These are phyloP conservation scores for Epichloe sp. DNA, from an alignment of 2,329 filamentous ascomycete species.

Conservation along the genomic window DNA sequence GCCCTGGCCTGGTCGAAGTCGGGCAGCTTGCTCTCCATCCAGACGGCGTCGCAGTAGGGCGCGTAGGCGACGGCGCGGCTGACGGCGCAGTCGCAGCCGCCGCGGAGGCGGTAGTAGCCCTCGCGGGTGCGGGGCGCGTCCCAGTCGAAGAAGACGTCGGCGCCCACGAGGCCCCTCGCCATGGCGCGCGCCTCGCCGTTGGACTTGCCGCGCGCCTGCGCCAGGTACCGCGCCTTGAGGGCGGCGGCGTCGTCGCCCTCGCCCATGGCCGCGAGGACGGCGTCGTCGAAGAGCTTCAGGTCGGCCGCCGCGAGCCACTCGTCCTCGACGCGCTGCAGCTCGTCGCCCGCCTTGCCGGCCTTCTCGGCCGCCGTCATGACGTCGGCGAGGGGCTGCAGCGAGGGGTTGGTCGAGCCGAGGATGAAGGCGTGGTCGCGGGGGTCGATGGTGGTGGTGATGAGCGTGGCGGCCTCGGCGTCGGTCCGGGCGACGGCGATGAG, in stretches of 20 bases:
- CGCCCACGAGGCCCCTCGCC: slow-evolving; percentile 62
- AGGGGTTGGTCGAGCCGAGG: slow-evolving; percentile 74
- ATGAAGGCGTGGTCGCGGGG: slow-evolving; percentile 92
- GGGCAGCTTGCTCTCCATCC: slow-evolving; percentile 98
- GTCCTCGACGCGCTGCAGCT: slow-evolving; percentile 88
- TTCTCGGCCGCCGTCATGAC: slow-evolving; percentile 80
- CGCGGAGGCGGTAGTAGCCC: slow-evolving; percentile 87
- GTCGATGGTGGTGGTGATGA: slow-evolving; percentile 95
- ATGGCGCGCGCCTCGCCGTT: slow-evolving; percentile 70
- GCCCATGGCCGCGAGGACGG: slow-evolving; percentile 72
- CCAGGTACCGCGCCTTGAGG: slow-evolving; percentile 53
- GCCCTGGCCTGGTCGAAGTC: slow-evolving; percentile 85
- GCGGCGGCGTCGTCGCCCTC: slow-evolving; percentile 45
- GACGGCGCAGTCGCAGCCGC: slow-evolving; percentile 81
- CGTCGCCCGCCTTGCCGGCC: slow-evolving; percentile 63
- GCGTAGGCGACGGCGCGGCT: slow-evolving; percentile 86
- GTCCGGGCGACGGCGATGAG: slow-evolving; percentile 86
- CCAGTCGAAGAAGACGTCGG: slow-evolving; percentile 89
- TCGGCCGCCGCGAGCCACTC: slow-evolving; percentile 66
- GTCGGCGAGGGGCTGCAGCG: slow-evolving; percentile 72
- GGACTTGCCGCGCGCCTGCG: slow-evolving; percentile 66
- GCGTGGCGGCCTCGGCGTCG: slow-evolving; percentile 92
- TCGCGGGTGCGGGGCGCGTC: slow-evolving; percentile 84
- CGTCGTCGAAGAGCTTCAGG: slow-evolving; percentile 82
- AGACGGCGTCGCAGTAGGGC: slow-evolving; percentile 89